These are phyloP conservation scores for Cucumis sativus DNA, from an alignment of 306 rosid genomes.

Conservation along the genomic window DNA sequence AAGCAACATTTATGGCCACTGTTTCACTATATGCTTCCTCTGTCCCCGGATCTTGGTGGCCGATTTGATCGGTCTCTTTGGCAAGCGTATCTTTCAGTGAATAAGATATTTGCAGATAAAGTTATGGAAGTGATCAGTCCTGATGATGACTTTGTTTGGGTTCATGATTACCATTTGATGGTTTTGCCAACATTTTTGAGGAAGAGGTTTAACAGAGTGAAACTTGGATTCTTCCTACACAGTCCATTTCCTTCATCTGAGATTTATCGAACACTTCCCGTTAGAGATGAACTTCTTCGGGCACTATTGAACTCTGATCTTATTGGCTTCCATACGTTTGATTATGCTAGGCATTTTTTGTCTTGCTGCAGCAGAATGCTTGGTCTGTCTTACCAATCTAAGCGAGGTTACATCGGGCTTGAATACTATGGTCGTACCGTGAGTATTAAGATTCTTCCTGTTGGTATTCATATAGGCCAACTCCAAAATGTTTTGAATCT, in stretches of 20 bases:
- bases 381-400: conserved; percentile 68
- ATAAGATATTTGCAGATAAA: conserved; percentile 89
- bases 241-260: conserved; percentile 61
- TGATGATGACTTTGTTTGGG: conserved; percentile 65
- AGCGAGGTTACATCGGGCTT: conserved; percentile 84
- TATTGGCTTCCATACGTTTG: conserved; percentile 85
- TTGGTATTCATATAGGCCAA: conserved; percentile 80
- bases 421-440: conserved; percentile 89
- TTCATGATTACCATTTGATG: conserved; percentile 91
- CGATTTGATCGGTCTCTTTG: conserved; percentile 69
- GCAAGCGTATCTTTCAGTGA: conserved; percentile 87
- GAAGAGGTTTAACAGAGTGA: conserved; percentile 42
- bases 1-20: conserved; percentile 83
- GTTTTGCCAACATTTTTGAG: conserved; percentile 86
- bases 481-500: conserved; percentile 49
- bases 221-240: conserved; percentile 50
- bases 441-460: conserved; percentile 63
- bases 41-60: conserved; percentile 79
- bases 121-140: conserved; percentile 82
- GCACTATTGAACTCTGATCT: conserved; percentile 81
- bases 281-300: conserved; percentile 74
- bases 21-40: conserved; percentile 88
- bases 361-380: conserved; percentile 91
- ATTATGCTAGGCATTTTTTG: conserved; percentile 82
- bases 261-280: conserved; percentile 74